Evolutionary conservation across 2,329 filamentous ascomycete genomes (phyloP).

Genomic region (Arthrobotrys sphaeroides): DNA sequence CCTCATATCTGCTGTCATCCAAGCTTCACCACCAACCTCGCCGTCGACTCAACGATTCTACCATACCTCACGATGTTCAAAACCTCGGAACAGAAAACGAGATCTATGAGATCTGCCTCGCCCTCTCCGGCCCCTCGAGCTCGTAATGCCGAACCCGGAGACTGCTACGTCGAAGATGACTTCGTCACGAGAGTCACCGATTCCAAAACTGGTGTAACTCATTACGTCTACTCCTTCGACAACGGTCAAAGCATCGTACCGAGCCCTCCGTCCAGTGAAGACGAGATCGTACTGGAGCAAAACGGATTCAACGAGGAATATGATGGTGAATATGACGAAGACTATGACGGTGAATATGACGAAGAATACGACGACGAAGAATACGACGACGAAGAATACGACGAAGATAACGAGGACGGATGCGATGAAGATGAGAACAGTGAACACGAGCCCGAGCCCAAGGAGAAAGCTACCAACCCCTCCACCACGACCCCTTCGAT

Average conservation of each 20-base stretch:
- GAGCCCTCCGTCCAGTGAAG: not conserved
- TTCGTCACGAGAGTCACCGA: not conserved
- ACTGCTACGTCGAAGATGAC: not conserved
- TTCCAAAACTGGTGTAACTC: not conserved
- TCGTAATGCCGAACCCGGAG: no score
- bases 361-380: not conserved
- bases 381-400: not conserved
- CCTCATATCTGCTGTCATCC: not conserved
- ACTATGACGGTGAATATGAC: not conserved
- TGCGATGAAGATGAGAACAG: no score
- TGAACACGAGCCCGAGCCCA: no score
- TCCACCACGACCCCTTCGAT: no score
- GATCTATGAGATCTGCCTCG: not conserved
- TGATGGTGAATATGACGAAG: not conserved
- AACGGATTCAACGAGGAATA: not conserved
- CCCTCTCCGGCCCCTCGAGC: not conserved
- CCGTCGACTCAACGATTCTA: not conserved
- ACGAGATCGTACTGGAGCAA: no score
- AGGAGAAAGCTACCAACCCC: no score
- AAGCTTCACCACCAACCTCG: not conserved
- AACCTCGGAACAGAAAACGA: not conserved
- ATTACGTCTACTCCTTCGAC: conserved; percentile 4
- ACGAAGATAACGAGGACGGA: not conserved
- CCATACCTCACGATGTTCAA: not conserved
- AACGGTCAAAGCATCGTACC: not conserved